A percentile compares a stretch with the other conserved stretches of the same genome.
Evolutionary conservation across 208 protist genomes (phyloP).

Genomic region (Hexamita inflata): DNA sequence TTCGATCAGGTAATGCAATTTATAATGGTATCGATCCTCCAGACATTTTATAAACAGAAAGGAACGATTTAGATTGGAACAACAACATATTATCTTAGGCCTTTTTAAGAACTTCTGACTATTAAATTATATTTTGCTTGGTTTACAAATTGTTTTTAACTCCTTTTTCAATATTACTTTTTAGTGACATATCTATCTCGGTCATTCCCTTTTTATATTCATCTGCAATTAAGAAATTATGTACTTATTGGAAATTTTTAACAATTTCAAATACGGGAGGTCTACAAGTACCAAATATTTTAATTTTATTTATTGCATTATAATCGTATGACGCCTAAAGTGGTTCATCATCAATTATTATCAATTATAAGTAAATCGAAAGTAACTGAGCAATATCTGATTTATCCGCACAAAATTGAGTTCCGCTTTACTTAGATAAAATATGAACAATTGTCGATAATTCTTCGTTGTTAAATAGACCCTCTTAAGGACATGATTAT

Average conservation of each 20-base stretch:
- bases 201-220: not conserved
- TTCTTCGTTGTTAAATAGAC: not conserved
- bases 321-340: not conserved
- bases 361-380: not conserved
- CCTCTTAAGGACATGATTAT: not conserved
- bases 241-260: not conserved
- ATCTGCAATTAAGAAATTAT: not conserved
- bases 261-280: not conserved
- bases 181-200: not conserved
- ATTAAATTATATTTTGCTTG: too few species aligned
- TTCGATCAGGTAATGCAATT: not conserved
- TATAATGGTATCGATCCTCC: not conserved
- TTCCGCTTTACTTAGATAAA: not conserved
- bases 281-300: not conserved
- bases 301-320: not conserved
- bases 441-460: not conserved
- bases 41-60: not conserved
- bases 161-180: too few species aligned
- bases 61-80: not conserved
- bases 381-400: not conserved
- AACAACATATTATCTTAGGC: not conserved
- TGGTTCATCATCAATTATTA: not conserved
- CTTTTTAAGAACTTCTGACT: not conserved
- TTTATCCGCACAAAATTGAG: not conserved
- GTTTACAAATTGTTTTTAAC: too few species aligned